Evolutionary conservation across 2,329 filamentous ascomycete species (phyloP).

Genomic region (Phialocephala subalpina): DNA sequence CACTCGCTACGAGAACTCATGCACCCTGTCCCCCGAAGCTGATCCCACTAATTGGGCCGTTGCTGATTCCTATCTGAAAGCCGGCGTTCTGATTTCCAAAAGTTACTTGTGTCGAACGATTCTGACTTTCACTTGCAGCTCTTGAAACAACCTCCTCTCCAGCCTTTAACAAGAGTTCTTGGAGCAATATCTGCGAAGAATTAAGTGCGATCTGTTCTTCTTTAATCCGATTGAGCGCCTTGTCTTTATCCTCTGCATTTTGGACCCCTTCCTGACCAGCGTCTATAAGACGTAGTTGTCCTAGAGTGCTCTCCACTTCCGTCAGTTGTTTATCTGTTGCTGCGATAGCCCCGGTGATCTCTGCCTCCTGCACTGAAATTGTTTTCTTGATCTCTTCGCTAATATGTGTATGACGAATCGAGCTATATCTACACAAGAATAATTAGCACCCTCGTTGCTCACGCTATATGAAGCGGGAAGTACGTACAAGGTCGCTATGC

Average conservation of each 20-base stretch:
- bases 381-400: constrained; percentile 44
- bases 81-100: too few relatives aligned
- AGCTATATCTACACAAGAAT: constrained; percentile 45
- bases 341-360: constrained; percentile 40
- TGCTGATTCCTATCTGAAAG: too few relatives aligned
- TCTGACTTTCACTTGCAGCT: too few relatives aligned
- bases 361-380: constrained; percentile 41
- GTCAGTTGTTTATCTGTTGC: constrained; percentile 36
- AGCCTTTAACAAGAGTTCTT: constrained; percentile 34
- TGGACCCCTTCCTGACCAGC: constrained; percentile 29
- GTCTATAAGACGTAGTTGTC: constrained; percentile 38
- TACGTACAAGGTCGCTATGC: constrained; percentile 45
- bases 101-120: too few relatives aligned
- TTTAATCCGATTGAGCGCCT: constrained; percentile 35
- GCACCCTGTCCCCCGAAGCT: too few relatives aligned
- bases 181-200: constrained; percentile 34
- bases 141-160: constrained; percentile 36
- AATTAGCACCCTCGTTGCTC: constrained; percentile 32
- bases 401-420: constrained; percentile 43
- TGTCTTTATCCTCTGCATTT: constrained; percentile 26
- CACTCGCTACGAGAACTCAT: too few relatives aligned
- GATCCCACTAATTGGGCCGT: too few relatives aligned
- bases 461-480: constrained; percentile 29
- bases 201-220: constrained; percentile 33
- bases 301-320: constrained; percentile 39